Base-by-base conservation (phyloP, 257 asterid species). In the Osmanthus fragrans region DNA sequence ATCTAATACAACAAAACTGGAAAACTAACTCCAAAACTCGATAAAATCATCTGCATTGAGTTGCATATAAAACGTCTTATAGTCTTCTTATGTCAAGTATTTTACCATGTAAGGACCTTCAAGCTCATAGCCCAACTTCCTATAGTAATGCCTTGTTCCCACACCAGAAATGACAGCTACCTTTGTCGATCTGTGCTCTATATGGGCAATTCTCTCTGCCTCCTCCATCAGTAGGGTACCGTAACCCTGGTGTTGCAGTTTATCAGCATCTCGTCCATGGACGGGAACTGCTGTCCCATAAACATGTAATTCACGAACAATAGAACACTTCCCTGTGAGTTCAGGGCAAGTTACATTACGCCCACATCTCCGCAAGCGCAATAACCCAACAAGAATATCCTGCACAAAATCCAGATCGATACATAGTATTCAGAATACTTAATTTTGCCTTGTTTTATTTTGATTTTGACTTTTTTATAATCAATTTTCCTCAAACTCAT, bases 51-150 rank as follows among this genome's bases (percentile, higher is more conserved):
- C 65, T n/a, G 27, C 25, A 2, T 21, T 56, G 65, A 12, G 30
- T 60, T 25, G 68, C 30, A 11, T 60, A 27, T 29, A 3, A 10
- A 10, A 11, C n/a, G 7, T 11, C 15, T 21, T 25, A 2, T 21
- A 60, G 68, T 25, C 33, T 60, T 7, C 68, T 60, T 25, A 86
- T 11, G 54, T 49, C 74, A 93, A 95, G 83, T 84, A 81, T 86
- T 96, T 96, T 66, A 96, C 97, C 98, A 93, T 96, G 91, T 92
- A 96, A 60, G 97, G 98, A 73, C 99, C 99, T 89, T 96, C 99
- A 67, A 96, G 97, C 85, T 92, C 98, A 71, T 93, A 96, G 3
- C 99, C 98, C 86, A 96, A 82, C 83, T 93, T 96, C 81, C 99
- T 85, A 79, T 96, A 96, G 89, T 93, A 93, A 86, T 96, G 97